Percentiles rank a stretch among this genome's conserved stretches.
These are phyloP conservation scores for Mycena galericulata DNA, from an alignment of 768 basidiomycete genomes.

Conservation along the genomic window DNA sequence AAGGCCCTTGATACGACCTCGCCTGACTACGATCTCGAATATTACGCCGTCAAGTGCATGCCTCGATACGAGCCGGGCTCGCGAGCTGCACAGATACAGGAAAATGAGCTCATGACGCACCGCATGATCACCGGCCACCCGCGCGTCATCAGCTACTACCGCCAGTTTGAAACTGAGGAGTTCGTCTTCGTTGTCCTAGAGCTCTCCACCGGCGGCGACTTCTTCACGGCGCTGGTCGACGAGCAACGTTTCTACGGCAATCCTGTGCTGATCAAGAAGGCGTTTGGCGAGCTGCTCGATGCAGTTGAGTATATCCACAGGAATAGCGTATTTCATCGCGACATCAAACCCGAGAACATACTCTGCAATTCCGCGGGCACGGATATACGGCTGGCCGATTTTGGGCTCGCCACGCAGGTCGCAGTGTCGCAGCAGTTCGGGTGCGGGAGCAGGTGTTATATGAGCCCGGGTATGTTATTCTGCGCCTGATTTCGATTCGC, in stretches of 20 bases:
- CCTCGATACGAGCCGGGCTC: slow-evolving; percentile 53
- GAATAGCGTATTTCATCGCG: too few relatives aligned
- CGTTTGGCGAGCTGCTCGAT: slow-evolving; percentile 67
- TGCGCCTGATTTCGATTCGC: not conserved
- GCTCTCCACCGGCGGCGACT: slow-evolving; percentile 52
- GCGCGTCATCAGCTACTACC: slow-evolving; percentile 60
- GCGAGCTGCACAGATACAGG: too few relatives aligned
- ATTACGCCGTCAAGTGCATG: slow-evolving; percentile 65
- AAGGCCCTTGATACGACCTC: slow-evolving; percentile 34
- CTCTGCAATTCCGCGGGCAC: too few relatives aligned
- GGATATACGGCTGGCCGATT: too few relatives aligned
- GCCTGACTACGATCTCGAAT: slow-evolving; percentile 1
- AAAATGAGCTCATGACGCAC: too few relatives aligned
- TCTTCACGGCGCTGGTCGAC: slow-evolving; percentile 61
- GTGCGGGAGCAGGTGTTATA: too few relatives aligned
- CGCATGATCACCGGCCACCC: too few relatives aligned
- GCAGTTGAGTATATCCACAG: too few relatives aligned
- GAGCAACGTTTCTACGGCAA: slow-evolving; percentile 53
- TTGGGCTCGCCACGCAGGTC: too few relatives aligned
- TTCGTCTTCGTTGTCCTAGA: slow-evolving; percentile 62
- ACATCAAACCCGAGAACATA: too few relatives aligned
- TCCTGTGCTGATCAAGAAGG: slow-evolving; percentile 58
- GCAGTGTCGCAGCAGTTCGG: too few relatives aligned
- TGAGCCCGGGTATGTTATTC: slow-evolving; percentile 21
- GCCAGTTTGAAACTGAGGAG: slow-evolving; percentile 59